Evolutionary conservation across 2,329 filamentous ascomycete species (phyloP), one percentile per base, ranked within the genome.

Genomic region (Fusarium nisikadoi): DNA sequence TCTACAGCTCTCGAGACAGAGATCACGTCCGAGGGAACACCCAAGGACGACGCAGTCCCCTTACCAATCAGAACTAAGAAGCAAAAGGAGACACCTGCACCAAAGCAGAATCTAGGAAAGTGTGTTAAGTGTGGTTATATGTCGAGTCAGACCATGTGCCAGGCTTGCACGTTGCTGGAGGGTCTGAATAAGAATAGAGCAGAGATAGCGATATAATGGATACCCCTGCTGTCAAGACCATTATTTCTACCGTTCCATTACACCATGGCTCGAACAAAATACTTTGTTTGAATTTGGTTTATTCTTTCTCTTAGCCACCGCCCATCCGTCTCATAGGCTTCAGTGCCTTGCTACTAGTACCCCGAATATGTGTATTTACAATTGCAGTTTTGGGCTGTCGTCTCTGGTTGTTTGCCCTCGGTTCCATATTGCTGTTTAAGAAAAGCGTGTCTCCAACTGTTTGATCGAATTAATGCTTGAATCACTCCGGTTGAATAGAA

Each of bases 61-160:
- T 78, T 85, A n/a, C 77, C 80, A 3, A 75, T 83, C 14, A 80
- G 79, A 41, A 75, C 58, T 17, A 75, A 76, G 33, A 75, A 74
- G 52, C 67, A 72, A 77, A 77, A 68, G 72, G 74, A 46, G 46
- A 57, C 79, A 4, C 14, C 74, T 47, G 79, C 77, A 16, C 83
- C 87, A n/a, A 87, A 89, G 76, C 93, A 95, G 80, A 91, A 91
- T 19, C 88, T 98, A 74, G 94, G 95, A 4, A 91, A 91, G 71
- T 99, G 96, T 79, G 89, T 92, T 77, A 91, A 90, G 57, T 99
- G 96, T 76, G 96, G 96, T 19, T 99, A 98, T 80, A 93, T 99
- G 81, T 97, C 96, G 5, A 98, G 95, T 76, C 96, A 99, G 81
- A 89, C 90, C 35, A 89, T 98, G 42, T 99, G 96, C 83, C 97